Conservation (phyloP, 2,329 filamentous ascomycete species). For the Myriosclerotinia duriaeana region DNA sequence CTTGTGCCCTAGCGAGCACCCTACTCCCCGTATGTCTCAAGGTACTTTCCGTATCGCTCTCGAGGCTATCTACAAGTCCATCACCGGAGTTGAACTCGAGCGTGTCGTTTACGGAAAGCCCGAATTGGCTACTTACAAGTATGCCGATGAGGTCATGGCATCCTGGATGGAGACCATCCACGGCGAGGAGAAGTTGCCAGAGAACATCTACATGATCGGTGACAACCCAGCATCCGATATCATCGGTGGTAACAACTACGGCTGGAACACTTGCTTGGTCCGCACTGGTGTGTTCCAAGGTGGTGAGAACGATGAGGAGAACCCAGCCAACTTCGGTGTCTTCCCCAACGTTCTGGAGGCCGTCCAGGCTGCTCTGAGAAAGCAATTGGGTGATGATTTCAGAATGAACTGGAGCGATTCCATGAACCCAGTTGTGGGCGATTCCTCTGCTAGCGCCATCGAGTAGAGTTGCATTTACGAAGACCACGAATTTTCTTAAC, state of each 20-base stretch:
- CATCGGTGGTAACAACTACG: conserved; percentile 76
- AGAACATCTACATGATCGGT: conserved; percentile 75
- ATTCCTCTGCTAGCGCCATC: conserved; percentile 53
- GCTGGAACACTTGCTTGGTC: conserved; percentile 78
- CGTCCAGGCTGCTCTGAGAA: conserved; percentile 64
- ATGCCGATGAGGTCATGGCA: conserved; percentile 70
- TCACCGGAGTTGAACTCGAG: conserved; percentile 69
- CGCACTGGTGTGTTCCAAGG: conserved; percentile 66
- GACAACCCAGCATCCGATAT: conserved; percentile 75
- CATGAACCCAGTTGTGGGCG: conserved; percentile 65
- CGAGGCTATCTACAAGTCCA: conserved; percentile 70
- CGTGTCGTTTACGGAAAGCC: conserved; percentile 77
- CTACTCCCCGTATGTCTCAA: conserved; percentile 67
- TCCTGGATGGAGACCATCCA: conserved; percentile 76
- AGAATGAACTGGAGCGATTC: conserved; percentile 70
- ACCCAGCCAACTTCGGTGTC: conserved; percentile 74
- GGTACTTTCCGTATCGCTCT: conserved; percentile 73
- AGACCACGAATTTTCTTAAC: conserved; percentile 19
- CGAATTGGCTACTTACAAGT: conserved; percentile 74
- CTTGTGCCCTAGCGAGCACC: conserved; percentile 64
- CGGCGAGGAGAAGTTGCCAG: conserved; percentile 50
- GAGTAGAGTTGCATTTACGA: conserved; percentile 44
- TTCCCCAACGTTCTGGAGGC: conserved; percentile 73
- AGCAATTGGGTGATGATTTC: conserved; percentile 73
- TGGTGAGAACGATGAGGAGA: conserved; percentile 72